Percentiles rank a stretch among this genome's conserved stretches.
Evolutionary conservation across 225 moss, liverwort and hornwort species (phyloP).

Genomic region (Rhytidiadelphus loreus): DNA sequence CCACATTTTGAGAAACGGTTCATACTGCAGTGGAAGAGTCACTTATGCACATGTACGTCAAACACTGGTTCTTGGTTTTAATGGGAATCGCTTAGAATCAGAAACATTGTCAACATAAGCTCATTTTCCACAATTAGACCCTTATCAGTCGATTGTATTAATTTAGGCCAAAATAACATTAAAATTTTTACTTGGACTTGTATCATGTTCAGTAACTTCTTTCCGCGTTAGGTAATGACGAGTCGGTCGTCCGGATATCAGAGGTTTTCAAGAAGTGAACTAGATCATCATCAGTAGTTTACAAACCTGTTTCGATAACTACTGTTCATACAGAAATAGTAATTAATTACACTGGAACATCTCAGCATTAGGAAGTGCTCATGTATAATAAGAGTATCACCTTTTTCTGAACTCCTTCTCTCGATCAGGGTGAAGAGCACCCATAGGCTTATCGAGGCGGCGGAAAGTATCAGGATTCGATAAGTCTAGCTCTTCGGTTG

Average conservation of each 20-base stretch:
- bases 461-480: constrained; percentile 69
- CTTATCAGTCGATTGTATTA: not conserved
- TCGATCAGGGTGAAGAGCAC: constrained; percentile 71
- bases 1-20: not conserved
- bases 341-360: not conserved
- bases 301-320: not conserved
- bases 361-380: not conserved
- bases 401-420: constrained; percentile 88
- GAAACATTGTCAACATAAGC: not conserved
- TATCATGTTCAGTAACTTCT: not conserved
- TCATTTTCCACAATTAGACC: not conserved
- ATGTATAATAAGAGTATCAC: constrained; percentile 5
- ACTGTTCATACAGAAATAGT: not conserved
- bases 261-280: not conserved
- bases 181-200: no score
- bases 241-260: not conserved
- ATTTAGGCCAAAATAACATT: not conserved
- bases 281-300: not conserved
- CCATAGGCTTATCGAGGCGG: constrained; percentile 88
- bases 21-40: not conserved
- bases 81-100: not conserved
- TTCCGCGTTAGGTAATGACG: not conserved
- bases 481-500: constrained; percentile 66
- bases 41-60: not conserved
- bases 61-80: not conserved